Percentiles rank a stretch among this genome's conserved stretches.
Evolutionary conservation across 1,284 basidiomycete genomes (phyloP).

Genomic region (Boletellus deceptivus): DNA sequence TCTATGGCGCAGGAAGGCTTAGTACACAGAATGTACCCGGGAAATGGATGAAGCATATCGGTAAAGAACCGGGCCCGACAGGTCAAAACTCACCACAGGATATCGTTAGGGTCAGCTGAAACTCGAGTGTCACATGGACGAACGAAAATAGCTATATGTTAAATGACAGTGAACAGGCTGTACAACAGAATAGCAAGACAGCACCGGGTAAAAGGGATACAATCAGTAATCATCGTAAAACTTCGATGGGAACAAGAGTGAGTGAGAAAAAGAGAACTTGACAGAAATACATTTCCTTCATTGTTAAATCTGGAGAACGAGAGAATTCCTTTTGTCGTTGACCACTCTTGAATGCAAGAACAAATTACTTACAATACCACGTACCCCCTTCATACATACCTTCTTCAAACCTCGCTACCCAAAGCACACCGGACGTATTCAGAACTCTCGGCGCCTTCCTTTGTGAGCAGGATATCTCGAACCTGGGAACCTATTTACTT

Average conservation of each 20-base stretch:
- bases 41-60: no score
- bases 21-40: no score
- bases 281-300: not conserved
- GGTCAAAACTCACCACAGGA: no score
- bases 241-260: not conserved
- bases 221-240: conserved; percentile 1
- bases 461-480: conserved; percentile 66
- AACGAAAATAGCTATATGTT: no score
- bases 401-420: conserved; percentile 40
- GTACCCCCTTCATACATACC: not conserved
- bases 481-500: conserved; percentile 48
- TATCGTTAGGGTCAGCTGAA: no score
- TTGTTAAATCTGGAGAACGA: not conserved
- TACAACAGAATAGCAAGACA: not conserved
- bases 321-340: not conserved
- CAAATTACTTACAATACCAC: not conserved
- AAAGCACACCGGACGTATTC: conserved; percentile 53
- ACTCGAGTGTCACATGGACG: no score
- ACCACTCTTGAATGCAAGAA: not conserved
- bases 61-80: no score
- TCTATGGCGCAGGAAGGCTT: no score
- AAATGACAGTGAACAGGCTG: not conserved
- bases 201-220: not conserved
- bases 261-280: not conserved
- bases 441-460: conserved; percentile 46